Evolutionary conservation across 2,329 filamentous ascomycete species (phyloP).

Genomic region (Fusarium liriodendri): DNA sequence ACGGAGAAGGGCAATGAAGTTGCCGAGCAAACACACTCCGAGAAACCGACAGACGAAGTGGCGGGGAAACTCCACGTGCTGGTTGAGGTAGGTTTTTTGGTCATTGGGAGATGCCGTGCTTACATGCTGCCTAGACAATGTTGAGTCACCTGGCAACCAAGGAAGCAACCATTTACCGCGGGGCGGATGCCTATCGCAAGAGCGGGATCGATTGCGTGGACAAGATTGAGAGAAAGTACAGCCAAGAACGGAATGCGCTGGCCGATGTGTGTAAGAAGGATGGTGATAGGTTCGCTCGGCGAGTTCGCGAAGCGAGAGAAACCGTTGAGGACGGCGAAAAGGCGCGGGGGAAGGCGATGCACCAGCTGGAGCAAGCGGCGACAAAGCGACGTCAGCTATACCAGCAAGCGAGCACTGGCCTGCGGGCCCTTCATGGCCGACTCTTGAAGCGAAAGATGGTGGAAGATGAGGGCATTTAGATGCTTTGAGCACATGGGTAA

Average conservation of each 20-base stretch:
- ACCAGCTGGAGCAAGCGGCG: conserved; percentile 19
- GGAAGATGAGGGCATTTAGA: conserved; percentile 1
- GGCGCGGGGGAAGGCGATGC: conserved; percentile 4
- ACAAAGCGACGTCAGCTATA: conserved; percentile 30
- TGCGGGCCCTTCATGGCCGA: conserved; percentile 37
- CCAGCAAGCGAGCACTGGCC: conserved; percentile 27
- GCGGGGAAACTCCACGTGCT: conserved; percentile 34
- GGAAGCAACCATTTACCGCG: conserved; percentile 30
- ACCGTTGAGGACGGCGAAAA: conserved; percentile 15
- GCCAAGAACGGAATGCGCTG: conserved; percentile 32
- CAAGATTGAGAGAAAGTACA: conserved; percentile 36
- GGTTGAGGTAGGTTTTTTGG: conserved; percentile 40
- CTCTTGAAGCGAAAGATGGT: conserved; percentile 17
- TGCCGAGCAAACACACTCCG: background rate
- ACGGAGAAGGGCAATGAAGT: background rate
- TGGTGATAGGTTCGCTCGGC: conserved; percentile 25
- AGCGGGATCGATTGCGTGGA: conserved; percentile 34
- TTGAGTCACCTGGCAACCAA: conserved; percentile 37
- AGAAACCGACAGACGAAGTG: conserved; percentile 15
- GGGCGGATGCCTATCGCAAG: conserved; percentile 38
- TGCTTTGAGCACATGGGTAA: background rate
- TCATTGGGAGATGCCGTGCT: background rate
- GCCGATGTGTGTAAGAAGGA: conserved; percentile 33
- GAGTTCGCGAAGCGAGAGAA: conserved; percentile 9
- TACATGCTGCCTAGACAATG: conserved; percentile 37